Conservation (phyloP, 2,329 filamentous ascomycete species). For the Venturia nashicola region DNA sequence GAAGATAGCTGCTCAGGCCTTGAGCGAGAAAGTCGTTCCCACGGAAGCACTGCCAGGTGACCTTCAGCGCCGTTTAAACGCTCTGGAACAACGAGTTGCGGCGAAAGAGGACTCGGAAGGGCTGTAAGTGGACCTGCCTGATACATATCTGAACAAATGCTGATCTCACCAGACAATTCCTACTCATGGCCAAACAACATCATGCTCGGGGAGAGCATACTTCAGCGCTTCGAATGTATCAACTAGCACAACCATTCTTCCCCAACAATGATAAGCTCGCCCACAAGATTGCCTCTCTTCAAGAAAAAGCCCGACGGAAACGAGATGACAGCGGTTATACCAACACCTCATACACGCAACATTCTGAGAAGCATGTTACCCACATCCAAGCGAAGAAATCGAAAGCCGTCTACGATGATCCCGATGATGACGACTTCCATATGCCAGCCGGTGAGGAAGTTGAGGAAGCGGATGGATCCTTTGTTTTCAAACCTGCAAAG, state of each 20-base stretch:
- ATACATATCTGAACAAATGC: neutral
- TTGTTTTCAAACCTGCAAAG: slow-evolving; percentile 24
- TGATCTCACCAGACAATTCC: slow-evolving; percentile 39
- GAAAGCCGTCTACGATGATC: slow-evolving; percentile 5
- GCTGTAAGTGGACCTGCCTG: slow-evolving; percentile 26
- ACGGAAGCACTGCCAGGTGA: slow-evolving; percentile 52
- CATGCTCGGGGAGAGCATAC: slow-evolving; percentile 70
- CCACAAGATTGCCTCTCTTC: slow-evolving; percentile 41
- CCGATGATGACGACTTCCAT: slow-evolving; percentile 6
- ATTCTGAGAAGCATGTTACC: neutral
- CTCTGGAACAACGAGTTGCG: slow-evolving; percentile 76
- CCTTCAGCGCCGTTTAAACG: slow-evolving; percentile 68
- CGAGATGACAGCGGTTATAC: slow-evolving; percentile 13
- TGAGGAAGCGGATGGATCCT: slow-evolving; percentile 28
- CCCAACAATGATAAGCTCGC: slow-evolving; percentile 69
- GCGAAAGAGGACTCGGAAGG: slow-evolving; percentile 64
- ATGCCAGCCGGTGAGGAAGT: slow-evolving; percentile 24
- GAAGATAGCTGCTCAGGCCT: slow-evolving; percentile 64
- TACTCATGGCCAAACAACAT: slow-evolving; percentile 87
- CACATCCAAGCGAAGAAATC: neutral
- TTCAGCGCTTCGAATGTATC: slow-evolving; percentile 74
- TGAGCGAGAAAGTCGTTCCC: slow-evolving; percentile 41
- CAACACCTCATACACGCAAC: neutral
- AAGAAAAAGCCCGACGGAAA: slow-evolving; percentile 36
- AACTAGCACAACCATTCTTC: slow-evolving; percentile 73